These are phyloP conservation scores for Plasmodium relictum DNA, from an alignment of 169 alveolate genomes.

Conservation along the genomic window DNA sequence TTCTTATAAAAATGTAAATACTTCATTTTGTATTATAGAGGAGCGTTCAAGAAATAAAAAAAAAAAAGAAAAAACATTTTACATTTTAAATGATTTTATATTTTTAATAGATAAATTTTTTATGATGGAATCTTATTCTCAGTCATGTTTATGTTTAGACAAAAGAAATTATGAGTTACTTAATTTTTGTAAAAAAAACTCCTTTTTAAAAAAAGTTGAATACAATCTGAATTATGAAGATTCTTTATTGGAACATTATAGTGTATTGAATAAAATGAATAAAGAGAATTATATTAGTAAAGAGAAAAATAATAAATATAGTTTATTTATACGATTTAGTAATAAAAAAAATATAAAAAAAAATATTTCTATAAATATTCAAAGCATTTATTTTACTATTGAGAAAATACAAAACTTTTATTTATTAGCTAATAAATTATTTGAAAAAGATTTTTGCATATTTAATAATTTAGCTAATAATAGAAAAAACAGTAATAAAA, in stretches of 20 bases:
- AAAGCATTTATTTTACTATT: conserved; percentile 1
- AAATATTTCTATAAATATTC: conserved; percentile 1
- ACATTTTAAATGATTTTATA: conserved; percentile 8
- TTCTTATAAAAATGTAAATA: conserved; percentile 7
- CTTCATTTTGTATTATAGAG: background rate
- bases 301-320: background rate
- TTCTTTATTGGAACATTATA: too few relatives aligned
- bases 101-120: conserved; percentile 4
- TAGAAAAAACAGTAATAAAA: too few relatives aligned
- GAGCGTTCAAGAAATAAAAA: background rate
- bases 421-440: background rate
- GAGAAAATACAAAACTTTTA: conserved; percentile 7
- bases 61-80: background rate
- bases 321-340: conserved; percentile 1
- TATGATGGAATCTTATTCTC: conserved; percentile 12
- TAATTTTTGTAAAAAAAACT: background rate
- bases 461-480: background rate
- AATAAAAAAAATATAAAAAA: conserved; percentile 18
- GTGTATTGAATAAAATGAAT: background rate
- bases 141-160: conserved; percentile 1
- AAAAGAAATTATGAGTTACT: background rate
- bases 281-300: background rate
- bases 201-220: background rate
- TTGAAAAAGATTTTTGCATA: conserved; percentile 23
- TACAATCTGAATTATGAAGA: background rate